Evolutionary conservation across 768 basidiomycete genomes (phyloP), one percentile per base, ranked within the genome.

Genomic region (Astraeus odoratus): DNA sequence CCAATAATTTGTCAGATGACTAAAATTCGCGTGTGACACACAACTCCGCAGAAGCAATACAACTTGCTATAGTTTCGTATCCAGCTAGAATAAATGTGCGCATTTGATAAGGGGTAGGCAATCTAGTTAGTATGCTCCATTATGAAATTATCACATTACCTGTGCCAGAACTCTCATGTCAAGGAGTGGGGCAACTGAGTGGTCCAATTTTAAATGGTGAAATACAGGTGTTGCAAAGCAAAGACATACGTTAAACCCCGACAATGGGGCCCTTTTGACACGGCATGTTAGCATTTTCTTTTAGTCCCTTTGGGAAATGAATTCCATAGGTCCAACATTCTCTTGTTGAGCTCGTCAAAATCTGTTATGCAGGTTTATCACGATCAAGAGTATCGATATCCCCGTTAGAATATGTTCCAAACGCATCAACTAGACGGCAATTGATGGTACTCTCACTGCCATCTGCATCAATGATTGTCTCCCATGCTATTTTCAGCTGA

Each of bases 391-490:
- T 55, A 8, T 64, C 64, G 47, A 75, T 74, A 49, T 73, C 63
- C 51, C 72, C 67, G 8, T 69, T 65, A 52, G 75, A 71, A 0
- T 72, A 66, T 1, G 69, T 66, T 9, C 74, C 71, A 39, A 73
- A 64, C 39, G 62, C 64, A 51, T 75, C 74, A 57, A 1, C 71
- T 72, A 33, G 1, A 23, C 16, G 13, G 35, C n/a, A 18, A 20
- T n/a, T 63, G 18, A 64, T n/a, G 12, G 54, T 51, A 3, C 54
- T 55, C 5, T 34, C 51, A 18, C 44, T 26, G 1, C 44, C 42
- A 31, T 25, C 36, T 38, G 39, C 25, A 37, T 53, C 48, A 6
- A 59, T 36, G 8, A 46, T 39, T 30, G 45, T 46, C 29, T 64
- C 59, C 62, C 62, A 64, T 27, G 53, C 53, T 0, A 43, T 41